Evolutionary conservation across 2,329 filamentous ascomycete species (phyloP).

Genomic region (Colletotrichum cordylinicola): DNA sequence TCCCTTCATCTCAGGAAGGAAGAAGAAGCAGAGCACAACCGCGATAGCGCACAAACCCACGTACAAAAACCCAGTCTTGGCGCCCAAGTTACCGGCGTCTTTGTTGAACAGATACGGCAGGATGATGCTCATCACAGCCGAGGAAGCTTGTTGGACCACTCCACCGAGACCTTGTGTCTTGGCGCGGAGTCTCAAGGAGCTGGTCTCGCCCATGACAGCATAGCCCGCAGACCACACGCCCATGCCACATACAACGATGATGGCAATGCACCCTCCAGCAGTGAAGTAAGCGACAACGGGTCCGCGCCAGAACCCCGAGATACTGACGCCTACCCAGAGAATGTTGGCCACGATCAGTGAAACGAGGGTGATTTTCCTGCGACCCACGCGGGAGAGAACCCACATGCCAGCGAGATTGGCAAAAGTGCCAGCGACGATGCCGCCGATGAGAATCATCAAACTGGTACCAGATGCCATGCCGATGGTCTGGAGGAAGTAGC

Average conservation of each 20-base stretch:
- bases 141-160: conserved; percentile 41
- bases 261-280: conserved; percentile 44
- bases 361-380: conserved; percentile 40
- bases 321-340: conserved; percentile 50
- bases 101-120: conserved; percentile 56
- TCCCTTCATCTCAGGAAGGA: conserved; percentile 59
- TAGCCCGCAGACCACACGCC: conserved; percentile 47
- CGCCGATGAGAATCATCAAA: conserved; percentile 49
- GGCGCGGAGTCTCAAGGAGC: conserved; percentile 46
- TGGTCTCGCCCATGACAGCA: conserved; percentile 46
- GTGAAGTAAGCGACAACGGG: conserved; percentile 42
- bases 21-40: conserved; percentile 43
- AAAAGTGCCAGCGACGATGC: conserved; percentile 47
- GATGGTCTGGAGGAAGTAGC: conserved; percentile 41
- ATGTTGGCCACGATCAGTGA: conserved; percentile 35
- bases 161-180: conserved; percentile 49
- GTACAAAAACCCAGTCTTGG: conserved; percentile 45
- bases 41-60: conserved; percentile 37
- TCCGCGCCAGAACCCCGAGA: conserved; percentile 47
- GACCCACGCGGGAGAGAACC: conserved; percentile 43
- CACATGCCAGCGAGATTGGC: conserved; percentile 49
- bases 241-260: conserved; percentile 45
- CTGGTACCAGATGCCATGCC: conserved; percentile 33
- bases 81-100: conserved; percentile 39
- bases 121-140: conserved; percentile 42